Base-by-base conservation (phyloP, 306 rosid species). In the Cicer arietinum region DNA sequence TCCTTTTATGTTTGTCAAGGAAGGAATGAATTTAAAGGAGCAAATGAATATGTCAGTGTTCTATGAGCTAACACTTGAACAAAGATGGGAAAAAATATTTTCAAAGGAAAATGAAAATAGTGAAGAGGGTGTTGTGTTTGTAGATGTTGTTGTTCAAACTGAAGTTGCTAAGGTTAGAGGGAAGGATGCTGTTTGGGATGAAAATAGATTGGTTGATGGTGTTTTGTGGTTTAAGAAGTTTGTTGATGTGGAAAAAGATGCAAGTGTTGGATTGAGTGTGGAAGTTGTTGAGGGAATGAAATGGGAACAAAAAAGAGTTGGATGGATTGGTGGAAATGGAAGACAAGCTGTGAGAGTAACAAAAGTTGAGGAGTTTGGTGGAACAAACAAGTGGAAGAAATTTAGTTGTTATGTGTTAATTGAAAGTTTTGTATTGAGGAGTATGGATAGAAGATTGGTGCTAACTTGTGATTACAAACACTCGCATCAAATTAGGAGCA, bases 1-100 rank as follows among this genome's bases (percentile, higher is more conserved):
- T 22, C 96, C 92, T 67, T 86, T 84, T 51, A 58, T 86, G 81
- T 88, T 88, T 54, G 57, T 87, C n/a, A 81, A 74, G 72, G 95
- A 86, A 57, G 77, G 76, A 56, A 12, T 56, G 47, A 77, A 22
- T 14, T 16, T 77, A 3, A 82, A 82, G 39, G 73, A 80, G 16
- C 84, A 84, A 2, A 74, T 86, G 83, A 48, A 69, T 10, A 62
- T 5, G 1, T 86, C 86, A 1, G 44, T 62, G 75, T 88, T 82
- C 18, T 87, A 90, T 22, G 73, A 76, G 44, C 62, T 86, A 83
- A 85, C 85, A 13, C 86, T 90, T 1, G 81, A 80, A 63, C 89
- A 87, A 56, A 77, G 81, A n/a, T 90, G 90, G 89, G 87, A 84
- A 0, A 75, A 56, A 67, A 61, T 90, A 7, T 88, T 82, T 40